Evolutionary conservation across 306 rosid genomes (phyloP).

Genomic region (Lotus japonicus): DNA sequence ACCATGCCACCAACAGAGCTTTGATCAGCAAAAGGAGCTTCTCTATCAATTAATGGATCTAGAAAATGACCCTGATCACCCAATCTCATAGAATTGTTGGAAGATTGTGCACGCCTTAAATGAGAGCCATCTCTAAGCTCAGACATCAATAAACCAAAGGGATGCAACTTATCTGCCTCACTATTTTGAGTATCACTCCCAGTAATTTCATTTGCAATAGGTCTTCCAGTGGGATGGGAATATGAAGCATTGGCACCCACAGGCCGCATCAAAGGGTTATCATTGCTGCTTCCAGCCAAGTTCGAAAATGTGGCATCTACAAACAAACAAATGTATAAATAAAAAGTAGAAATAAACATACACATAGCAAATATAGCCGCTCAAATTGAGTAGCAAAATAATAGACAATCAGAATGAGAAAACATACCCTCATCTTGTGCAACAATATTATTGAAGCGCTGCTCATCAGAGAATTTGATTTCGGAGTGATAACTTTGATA

Average conservation of each 20-base stretch:
- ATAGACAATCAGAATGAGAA: background rate
- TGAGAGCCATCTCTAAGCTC: slow-evolving; percentile 55
- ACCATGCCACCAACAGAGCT: slow-evolving; percentile 32
- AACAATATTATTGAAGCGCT: slow-evolving; percentile 28
- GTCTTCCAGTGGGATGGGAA: slow-evolving; percentile 31
- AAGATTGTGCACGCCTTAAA: slow-evolving; percentile 45
- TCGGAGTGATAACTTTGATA: slow-evolving; percentile 33
- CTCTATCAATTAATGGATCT: slow-evolving; percentile 41
- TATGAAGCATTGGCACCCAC: slow-evolving; percentile 23
- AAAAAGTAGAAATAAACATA: background rate
- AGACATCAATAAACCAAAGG: slow-evolving; percentile 66
- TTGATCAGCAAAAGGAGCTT: slow-evolving; percentile 29
- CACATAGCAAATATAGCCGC: background rate
- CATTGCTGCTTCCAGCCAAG: slow-evolving; percentile 38
- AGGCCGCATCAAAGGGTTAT: slow-evolving; percentile 30
- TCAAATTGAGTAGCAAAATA: background rate
- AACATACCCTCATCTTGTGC: slow-evolving; percentile 47
- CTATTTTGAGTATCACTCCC: slow-evolving; percentile 24
- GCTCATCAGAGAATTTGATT: slow-evolving; percentile 36
- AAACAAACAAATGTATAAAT: slow-evolving; percentile 20
- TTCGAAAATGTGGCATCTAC: slow-evolving; percentile 36
- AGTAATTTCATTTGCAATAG: slow-evolving; percentile 34
- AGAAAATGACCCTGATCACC: slow-evolving; percentile 47
- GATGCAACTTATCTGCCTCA: slow-evolving; percentile 57
- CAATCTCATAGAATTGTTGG: slow-evolving; percentile 39